phyloP scores from a whole-genome alignment of 805 yeast genomes.

The Metschnikowia peoriensis region DNA sequence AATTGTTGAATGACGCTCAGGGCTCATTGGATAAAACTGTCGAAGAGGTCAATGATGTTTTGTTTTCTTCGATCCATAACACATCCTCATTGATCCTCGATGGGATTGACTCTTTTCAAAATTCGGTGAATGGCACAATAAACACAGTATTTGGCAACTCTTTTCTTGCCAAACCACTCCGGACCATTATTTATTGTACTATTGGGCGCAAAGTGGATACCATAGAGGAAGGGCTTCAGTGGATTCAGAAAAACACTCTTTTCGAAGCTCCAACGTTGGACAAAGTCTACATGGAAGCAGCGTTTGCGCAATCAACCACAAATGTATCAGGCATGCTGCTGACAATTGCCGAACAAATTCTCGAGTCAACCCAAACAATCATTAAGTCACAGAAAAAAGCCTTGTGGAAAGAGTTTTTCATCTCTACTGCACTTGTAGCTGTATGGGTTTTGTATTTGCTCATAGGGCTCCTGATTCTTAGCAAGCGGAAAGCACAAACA shows the following conservation, averaged over 20 bases:
- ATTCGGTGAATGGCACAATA: conserved; percentile 57
- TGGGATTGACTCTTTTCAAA: conserved; percentile 15
- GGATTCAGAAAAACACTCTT: conserved; percentile 65
- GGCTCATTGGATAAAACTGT: conserved; percentile 43
- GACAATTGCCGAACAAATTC: conserved; percentile 39
- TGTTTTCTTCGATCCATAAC: conserved; percentile 64
- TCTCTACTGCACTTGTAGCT: conserved; percentile 43
- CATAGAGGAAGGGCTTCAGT: conserved; percentile 69
- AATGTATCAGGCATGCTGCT: conserved; percentile 47
- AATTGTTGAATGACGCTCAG: conserved; percentile 9
- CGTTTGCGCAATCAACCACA: conserved; percentile 44
- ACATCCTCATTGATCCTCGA: conserved; percentile 20
- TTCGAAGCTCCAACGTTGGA: conserved; percentile 9
- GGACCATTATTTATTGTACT: conserved; percentile 72
- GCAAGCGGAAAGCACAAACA: background rate
- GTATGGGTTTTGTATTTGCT: conserved; percentile 50
- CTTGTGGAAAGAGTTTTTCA: conserved; percentile 44
- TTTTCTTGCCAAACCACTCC: conserved; percentile 59
- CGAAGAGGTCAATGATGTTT: conserved; percentile 52
- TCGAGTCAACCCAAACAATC: conserved; percentile 24
- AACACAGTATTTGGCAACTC: conserved; percentile 65
- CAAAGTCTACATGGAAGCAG: conserved; percentile 36
- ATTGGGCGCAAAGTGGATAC: conserved; percentile 68
- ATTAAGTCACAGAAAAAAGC: conserved; percentile 34
- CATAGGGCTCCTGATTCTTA: conserved; percentile 29